phyloP scores from a whole-genome alignment of 345 rosid species.

The Barbarea vulgaris region DNA sequence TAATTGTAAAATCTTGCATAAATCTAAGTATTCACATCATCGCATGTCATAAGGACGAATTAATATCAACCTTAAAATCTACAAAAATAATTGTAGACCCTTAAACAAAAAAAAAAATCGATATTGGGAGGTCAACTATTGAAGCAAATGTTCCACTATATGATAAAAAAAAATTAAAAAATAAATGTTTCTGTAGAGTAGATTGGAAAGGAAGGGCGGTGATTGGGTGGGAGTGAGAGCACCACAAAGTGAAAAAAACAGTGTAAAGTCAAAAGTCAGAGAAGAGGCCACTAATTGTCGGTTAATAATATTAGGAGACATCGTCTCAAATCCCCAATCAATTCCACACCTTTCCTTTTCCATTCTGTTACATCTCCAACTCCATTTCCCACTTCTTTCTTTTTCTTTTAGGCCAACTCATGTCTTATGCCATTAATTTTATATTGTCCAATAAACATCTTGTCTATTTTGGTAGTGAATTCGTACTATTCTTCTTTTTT shows the following conservation, averaged over 20 bases:
- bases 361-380: slow-evolving; percentile 36
- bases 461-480: slow-evolving; percentile 21
- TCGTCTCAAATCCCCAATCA: slow-evolving; percentile 19
- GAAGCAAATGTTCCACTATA: slow-evolving; percentile 23
- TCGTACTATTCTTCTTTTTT: slow-evolving; percentile 2
- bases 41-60: too few relatives aligned
- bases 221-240: slow-evolving; percentile 37
- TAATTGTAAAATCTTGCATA: neutral
- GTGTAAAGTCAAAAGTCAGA: slow-evolving; percentile 32
- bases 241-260: slow-evolving; percentile 29
- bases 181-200: neutral
- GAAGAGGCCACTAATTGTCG: slow-evolving; percentile 33
- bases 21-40: neutral
- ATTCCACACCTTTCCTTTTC: slow-evolving; percentile 38
- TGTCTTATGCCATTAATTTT: slow-evolving; percentile 22
- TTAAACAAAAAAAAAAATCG: neutral
- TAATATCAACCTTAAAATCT: neutral
- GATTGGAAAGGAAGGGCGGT: slow-evolving; percentile 17
- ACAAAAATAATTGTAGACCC: neutral
- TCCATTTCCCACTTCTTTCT: slow-evolving; percentile 16
- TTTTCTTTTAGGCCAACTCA: neutral
- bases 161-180: neutral
- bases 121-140: slow-evolving; percentile 17
- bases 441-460: neutral
- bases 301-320: slow-evolving; percentile 25